Conservation (phyloP, 176 grass and related monocot genomes). For the Juncus inflexus region DNA sequence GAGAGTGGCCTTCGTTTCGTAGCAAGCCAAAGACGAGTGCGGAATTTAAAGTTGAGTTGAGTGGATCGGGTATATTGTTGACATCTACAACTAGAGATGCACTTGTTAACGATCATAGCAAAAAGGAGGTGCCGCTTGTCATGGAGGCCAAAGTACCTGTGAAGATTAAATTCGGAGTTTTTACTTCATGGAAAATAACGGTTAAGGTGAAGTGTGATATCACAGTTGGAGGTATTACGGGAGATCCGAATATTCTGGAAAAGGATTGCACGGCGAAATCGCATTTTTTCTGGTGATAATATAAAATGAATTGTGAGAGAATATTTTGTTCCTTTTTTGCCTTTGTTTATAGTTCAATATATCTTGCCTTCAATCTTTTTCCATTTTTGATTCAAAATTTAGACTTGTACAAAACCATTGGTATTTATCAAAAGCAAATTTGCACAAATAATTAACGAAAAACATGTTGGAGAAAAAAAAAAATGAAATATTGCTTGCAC, state of each 20-base stretch:
- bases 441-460: too few relatives aligned
- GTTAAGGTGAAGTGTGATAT: slow-evolving; percentile 69
- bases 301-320: background rate
- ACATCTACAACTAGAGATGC: background rate
- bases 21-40: slow-evolving; percentile 56
- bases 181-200: slow-evolving; percentile 73
- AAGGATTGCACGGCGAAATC: slow-evolving; percentile 29
- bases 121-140: slow-evolving; percentile 37
- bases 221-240: slow-evolving; percentile 46
- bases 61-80: slow-evolving; percentile 26
- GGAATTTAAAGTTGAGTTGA: slow-evolving; percentile 25
- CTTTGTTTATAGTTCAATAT: too few relatives aligned
- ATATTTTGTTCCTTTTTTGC: background rate
- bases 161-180: slow-evolving; percentile 35
- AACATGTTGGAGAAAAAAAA: too few relatives aligned
- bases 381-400: background rate
- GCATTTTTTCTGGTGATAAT: slow-evolving; percentile 19
- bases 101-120: slow-evolving; percentile 24
- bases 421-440: background rate
- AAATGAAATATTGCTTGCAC: too few relatives aligned
- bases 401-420: background rate
- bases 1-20: slow-evolving; percentile 65
- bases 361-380: background rate
- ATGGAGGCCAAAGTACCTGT: slow-evolving; percentile 41
- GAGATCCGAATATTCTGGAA: slow-evolving; percentile 22